Conservation (phyloP, 2,329 filamentous ascomycete genomes). For the Cladosporium austrohemisphaericum region DNA sequence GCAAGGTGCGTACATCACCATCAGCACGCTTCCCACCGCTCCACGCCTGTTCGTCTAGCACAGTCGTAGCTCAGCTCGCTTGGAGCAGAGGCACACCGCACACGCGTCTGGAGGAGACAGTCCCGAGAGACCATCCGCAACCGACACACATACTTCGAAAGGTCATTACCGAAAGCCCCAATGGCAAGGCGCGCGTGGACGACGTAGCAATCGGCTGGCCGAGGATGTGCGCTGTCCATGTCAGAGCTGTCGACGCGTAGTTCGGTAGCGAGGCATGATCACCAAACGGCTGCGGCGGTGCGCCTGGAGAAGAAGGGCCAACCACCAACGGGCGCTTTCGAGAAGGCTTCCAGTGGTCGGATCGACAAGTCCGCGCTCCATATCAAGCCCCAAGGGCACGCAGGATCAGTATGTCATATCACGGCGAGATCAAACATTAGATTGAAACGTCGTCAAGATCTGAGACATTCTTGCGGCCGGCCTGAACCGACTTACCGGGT, state of each 20-base stretch:
- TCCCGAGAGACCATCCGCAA: too few relatives aligned
- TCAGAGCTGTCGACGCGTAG: too few relatives aligned
- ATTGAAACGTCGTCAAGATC: constrained; percentile 10
- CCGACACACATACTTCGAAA: not conserved
- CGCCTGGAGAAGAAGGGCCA: not conserved
- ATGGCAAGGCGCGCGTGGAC: not conserved
- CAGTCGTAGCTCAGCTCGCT: constrained; percentile 1
- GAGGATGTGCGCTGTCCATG: not conserved
- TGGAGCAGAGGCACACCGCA: constrained; percentile 4
- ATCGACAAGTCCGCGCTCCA: constrained; percentile 6
- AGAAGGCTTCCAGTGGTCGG: constrained; percentile 1
- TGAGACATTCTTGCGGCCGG: not conserved
- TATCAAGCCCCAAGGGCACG: too few relatives aligned
- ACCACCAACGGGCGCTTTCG: not conserved
- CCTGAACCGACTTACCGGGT: not conserved
- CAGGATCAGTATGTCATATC: too few relatives aligned
- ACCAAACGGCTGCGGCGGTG: constrained; percentile 5
- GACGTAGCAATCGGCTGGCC: too few relatives aligned
- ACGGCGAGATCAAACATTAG: not conserved
- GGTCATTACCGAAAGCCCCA: constrained; percentile 7
- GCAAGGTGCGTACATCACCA: not conserved
- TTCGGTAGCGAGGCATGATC: constrained; percentile 15
- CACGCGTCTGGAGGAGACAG: not conserved
- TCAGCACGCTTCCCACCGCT: too few relatives aligned
- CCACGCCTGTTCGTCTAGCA: constrained; percentile 1